These are phyloP conservation scores for Salix purpurea DNA, from an alignment of 345 rosid genomes.

Conservation along the genomic window DNA sequence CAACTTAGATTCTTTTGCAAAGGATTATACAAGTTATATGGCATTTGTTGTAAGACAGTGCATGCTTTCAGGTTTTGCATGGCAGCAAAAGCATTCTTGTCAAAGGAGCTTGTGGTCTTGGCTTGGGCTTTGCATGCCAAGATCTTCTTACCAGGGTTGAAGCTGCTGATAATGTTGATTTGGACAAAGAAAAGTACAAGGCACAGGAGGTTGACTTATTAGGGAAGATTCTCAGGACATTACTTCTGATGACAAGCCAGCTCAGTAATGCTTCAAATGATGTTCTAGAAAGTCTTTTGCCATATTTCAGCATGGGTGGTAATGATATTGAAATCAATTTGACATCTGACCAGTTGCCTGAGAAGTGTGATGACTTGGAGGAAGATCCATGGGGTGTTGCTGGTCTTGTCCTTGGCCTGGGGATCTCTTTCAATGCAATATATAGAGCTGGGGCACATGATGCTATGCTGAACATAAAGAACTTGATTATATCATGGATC, in stretches of 20 bases:
- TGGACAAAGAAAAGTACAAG: slow-evolving; percentile 47
- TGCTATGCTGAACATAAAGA: slow-evolving; percentile 57
- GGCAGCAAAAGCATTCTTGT: slow-evolving; percentile 74
- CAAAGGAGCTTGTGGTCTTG: slow-evolving; percentile 91
- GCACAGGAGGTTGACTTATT: slow-evolving; percentile 57
- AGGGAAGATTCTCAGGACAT: slow-evolving; percentile 52
- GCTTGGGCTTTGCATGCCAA: slow-evolving; percentile 83
- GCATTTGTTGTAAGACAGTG: background rate
- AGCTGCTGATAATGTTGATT: slow-evolving; percentile 37
- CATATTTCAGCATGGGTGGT: slow-evolving; percentile 34
- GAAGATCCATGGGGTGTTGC: slow-evolving; percentile 91
- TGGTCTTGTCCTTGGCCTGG: slow-evolving; percentile 88
- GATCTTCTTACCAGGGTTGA: slow-evolving; percentile 58
- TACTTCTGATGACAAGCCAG: slow-evolving; percentile 44
- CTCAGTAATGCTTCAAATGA: slow-evolving; percentile 42
- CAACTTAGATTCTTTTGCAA: background rate
- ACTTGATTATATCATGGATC: slow-evolving; percentile 71
- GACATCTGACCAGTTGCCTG: slow-evolving; percentile 37
- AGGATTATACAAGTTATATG: too few relatives aligned
- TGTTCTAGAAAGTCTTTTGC: slow-evolving; percentile 45
- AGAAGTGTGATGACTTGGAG: slow-evolving; percentile 52
- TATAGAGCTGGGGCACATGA: slow-evolving; percentile 77
- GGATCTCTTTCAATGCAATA: slow-evolving; percentile 61
- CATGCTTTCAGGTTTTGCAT: slow-evolving; percentile 65
- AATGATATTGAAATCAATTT: slow-evolving; percentile 26